A percentile compares a stretch with the other conserved stretches of the same genome.
phyloP scores from a whole-genome alignment of 129 eudicot genomes.

The Artemisia argyi region DNA sequence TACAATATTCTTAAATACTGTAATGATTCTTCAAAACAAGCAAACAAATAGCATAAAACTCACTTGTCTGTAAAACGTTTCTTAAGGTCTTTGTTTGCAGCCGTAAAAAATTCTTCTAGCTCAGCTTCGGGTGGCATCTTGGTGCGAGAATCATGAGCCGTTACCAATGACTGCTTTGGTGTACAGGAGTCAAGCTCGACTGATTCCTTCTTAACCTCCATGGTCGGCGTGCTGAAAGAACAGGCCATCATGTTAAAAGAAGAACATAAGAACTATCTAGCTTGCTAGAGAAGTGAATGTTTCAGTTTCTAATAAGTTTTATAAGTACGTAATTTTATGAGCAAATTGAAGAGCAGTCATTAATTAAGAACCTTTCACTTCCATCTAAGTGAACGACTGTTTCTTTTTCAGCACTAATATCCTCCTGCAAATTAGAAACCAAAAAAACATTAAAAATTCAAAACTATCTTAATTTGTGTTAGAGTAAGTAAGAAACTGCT shows the following conservation, averaged over 20 bases:
- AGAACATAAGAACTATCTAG: too few species aligned
- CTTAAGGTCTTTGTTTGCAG: conserved; percentile 53
- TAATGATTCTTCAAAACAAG: not conserved
- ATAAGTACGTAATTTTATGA: not conserved
- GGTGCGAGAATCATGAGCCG: conserved; percentile 25
- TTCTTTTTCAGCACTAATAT: conserved; percentile 28
- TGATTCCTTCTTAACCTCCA: conserved; percentile 34
- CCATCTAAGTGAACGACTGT: conserved; percentile 29
- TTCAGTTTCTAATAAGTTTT: not conserved
- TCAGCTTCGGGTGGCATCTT: conserved; percentile 67
- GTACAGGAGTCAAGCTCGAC: conserved; percentile 45
- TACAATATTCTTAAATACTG: not conserved
- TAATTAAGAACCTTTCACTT: conserved; percentile 40
- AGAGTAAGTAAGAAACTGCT: not conserved
- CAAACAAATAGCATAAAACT: not conserved
- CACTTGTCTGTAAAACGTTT: conserved; percentile 63
- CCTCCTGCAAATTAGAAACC: conserved; percentile 34
- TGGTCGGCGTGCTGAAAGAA: conserved; percentile 36
- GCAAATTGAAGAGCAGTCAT: not conserved
- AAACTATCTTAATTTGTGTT: not conserved
- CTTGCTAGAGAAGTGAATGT: not conserved
- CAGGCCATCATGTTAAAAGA: not conserved
- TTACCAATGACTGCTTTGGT: conserved; percentile 29
- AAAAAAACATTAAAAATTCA: conserved; percentile 3
- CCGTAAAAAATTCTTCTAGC: conserved; percentile 70